phyloP scores from a whole-genome alignment of 352 stramenopile species.

The Phytophthora sp. region DNA sequence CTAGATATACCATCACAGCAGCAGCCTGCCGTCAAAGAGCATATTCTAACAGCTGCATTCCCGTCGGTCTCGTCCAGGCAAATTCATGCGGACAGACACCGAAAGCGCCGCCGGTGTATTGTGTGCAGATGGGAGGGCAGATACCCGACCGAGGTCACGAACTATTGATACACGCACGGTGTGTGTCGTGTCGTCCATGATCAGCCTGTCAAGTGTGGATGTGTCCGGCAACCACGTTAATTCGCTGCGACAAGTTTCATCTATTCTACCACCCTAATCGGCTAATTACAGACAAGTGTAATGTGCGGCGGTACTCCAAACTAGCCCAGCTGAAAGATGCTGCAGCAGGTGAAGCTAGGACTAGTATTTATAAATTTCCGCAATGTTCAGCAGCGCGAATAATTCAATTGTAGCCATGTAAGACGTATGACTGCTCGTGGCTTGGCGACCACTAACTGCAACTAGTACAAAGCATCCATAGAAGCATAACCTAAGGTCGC shows the following conservation, averaged over 20 bases:
- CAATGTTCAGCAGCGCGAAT: too few relatives aligned
- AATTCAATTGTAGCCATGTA: too few relatives aligned
- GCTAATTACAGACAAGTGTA: neutral
- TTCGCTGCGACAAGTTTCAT: slow-evolving; percentile 13
- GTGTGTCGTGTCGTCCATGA: neutral
- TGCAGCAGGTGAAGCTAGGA: too few relatives aligned
- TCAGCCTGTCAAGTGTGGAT: neutral
- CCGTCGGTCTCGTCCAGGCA: neutral
- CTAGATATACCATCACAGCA: neutral
- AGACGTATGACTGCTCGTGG: too few relatives aligned
- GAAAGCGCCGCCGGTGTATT: slow-evolving; percentile 3
- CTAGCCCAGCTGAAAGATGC: slow-evolving; percentile 1
- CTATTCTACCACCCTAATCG: slow-evolving; percentile 4
- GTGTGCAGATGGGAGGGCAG: neutral
- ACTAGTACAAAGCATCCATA: too few relatives aligned
- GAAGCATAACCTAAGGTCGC: too few relatives aligned
- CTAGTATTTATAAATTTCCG: too few relatives aligned
- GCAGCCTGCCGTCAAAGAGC: neutral
- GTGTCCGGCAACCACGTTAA: neutral
- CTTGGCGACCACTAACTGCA: too few relatives aligned
- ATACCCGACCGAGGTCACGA: slow-evolving; percentile 12
- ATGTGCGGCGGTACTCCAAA: slow-evolving; percentile 6
- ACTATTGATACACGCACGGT: slow-evolving; percentile 1
- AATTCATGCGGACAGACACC: slow-evolving; percentile 4
- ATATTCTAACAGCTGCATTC: neutral